phyloP scores from a whole-genome alignment of 805 yeast genomes.

The Myxozyma neotropica region DNA sequence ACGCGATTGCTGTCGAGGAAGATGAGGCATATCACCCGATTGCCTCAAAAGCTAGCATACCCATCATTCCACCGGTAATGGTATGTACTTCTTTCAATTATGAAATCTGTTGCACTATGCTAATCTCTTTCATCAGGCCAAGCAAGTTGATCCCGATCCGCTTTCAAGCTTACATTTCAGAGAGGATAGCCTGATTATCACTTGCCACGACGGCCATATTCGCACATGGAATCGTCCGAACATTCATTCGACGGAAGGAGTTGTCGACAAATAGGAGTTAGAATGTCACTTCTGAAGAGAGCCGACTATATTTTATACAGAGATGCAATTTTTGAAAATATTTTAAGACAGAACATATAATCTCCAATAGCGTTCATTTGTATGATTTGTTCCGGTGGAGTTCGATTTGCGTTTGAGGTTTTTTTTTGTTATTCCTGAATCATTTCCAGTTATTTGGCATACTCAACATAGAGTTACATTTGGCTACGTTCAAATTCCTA shows the following conservation, averaged over 20 bases:
- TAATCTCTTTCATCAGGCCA: constrained; percentile 13
- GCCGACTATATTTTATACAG: neutral
- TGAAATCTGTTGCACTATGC: neutral
- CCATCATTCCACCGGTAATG: constrained; percentile 34
- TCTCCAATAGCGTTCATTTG: too few relatives aligned
- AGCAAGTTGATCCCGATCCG: constrained; percentile 34
- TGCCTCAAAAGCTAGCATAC: constrained; percentile 31
- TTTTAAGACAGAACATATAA: too few relatives aligned
- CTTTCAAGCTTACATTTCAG: constrained; percentile 28
- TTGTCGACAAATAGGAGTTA: neutral
- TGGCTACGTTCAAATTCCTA: too few relatives aligned
- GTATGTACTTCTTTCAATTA: constrained; percentile 1
- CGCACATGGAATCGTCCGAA: constrained; percentile 35
- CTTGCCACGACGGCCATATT: constrained; percentile 34
- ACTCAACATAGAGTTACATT: too few relatives aligned
- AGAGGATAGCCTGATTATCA: constrained; percentile 28
- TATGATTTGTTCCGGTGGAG: too few relatives aligned
- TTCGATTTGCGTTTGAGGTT: too few relatives aligned
- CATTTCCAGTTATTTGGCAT: too few relatives aligned
- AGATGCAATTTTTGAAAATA: too few relatives aligned
- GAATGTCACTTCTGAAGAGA: neutral
- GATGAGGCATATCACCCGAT: constrained; percentile 31
- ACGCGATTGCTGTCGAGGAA: constrained; percentile 23
- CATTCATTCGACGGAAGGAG: constrained; percentile 21
- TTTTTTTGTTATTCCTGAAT: too few relatives aligned